Evolutionary conservation across 192 early-diverging fungal species (phyloP), one percentile per base, ranked within the genome.

Genomic region (Mortierella alpina): DNA sequence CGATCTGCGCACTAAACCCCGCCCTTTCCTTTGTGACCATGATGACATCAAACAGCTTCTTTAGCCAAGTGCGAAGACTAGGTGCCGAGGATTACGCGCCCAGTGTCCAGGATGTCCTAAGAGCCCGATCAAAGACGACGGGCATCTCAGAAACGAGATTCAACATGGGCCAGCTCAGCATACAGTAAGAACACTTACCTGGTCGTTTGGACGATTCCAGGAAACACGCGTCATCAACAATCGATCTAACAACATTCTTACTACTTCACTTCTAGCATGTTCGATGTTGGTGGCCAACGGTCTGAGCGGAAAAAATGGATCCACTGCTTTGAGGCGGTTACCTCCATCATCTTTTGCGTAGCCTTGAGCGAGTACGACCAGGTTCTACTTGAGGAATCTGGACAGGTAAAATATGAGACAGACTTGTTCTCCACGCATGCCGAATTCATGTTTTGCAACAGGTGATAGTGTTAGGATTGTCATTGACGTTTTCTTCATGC

Each of bases 61-160:
- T 99, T 84, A 91, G 91, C 66, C 87, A 96, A 65, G 91, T 97
- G 44, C 91, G 92, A 58, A 90, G 97, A 63, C 93, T 99, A 44
- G 93, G 92, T 23, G 85, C 88, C 46, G 85, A 90, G 18, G 90
- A 95, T 68, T 99, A 96, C 82, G 80, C 93, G 57, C 97, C 97
- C n/a, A 95, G 86, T 57, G 95, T 96, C 68, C 93, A 95, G 70
- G 97, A 99, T 82, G 95, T 99, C 20, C 88, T 99, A 63, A 86
- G 95, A n/a, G 94, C 97, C n/a, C 93, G 97, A 62, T 94, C 95
- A 48, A 99, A 98, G 85, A 98, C 97, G 4, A 99, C 97, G 17
- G 96, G 96, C 70, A 99, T 99, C 74, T 96, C 93, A 14, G 97
- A 99, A 85, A 97, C 94, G 22, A 90, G 92, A 59, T 97, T 98